A percentile compares a stretch with the other conserved stretches of the same genome.
Evolutionary conservation across 2,329 filamentous ascomycete species (phyloP).

Genomic region (Cytospora leucostoma): DNA sequence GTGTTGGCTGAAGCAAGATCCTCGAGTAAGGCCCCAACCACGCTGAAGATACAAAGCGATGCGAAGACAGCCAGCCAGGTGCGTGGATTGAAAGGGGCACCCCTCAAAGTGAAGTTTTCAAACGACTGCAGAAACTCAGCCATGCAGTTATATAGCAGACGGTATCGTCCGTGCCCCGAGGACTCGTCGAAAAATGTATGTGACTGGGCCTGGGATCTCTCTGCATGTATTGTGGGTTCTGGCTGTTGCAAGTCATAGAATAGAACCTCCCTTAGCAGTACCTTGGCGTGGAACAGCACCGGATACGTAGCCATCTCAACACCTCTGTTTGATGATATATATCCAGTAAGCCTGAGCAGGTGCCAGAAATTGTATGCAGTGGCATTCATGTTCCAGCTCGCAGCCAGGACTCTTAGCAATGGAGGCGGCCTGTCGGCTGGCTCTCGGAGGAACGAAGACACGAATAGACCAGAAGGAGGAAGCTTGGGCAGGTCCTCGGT

Average conservation of each 20-base stretch:
- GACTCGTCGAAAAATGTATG: constrained; percentile 45
- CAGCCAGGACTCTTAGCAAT: constrained; percentile 51
- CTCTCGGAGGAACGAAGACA: constrained; percentile 43
- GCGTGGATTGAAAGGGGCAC: constrained; percentile 42
- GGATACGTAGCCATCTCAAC: constrained; percentile 53
- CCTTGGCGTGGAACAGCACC: constrained; percentile 54
- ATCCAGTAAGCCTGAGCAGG: constrained; percentile 52
- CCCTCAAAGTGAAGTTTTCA: constrained; percentile 47
- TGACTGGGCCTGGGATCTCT: constrained; percentile 38
- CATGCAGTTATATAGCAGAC: constrained; percentile 53
- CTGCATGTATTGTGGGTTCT: constrained; percentile 47
- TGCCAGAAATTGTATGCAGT: constrained; percentile 55
- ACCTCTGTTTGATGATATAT: constrained; percentile 50
- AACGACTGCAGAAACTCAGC: constrained; percentile 55
- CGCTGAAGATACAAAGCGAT: constrained; percentile 60
- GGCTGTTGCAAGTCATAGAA: constrained; percentile 56
- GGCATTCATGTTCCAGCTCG: constrained; percentile 52
- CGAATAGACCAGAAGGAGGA: constrained; percentile 42
- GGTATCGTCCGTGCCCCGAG: constrained; percentile 50
- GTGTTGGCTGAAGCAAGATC: constrained; percentile 43
- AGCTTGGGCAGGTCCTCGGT: constrained; percentile 50
- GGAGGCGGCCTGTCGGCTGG: constrained; percentile 48
- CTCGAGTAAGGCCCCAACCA: constrained; percentile 53
- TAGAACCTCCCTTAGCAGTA: constrained; percentile 55
- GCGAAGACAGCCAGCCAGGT: constrained; percentile 55